These are phyloP conservation scores for Globisporangium cylindrosporum DNA, from an alignment of 352 stramenopile species.

Conservation along the genomic window DNA sequence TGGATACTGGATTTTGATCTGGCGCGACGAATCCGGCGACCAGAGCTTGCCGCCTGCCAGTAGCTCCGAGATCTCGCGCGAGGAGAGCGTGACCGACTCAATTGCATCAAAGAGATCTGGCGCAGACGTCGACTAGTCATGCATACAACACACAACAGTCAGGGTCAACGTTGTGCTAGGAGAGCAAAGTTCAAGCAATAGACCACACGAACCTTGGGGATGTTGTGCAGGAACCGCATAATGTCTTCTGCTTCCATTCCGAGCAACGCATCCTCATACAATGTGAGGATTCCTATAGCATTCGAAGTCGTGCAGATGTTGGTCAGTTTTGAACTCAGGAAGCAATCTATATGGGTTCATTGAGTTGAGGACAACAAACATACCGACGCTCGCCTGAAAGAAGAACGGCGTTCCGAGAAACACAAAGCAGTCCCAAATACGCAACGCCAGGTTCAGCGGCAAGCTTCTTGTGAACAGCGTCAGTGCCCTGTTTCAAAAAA, in stretches of 20 bases:
- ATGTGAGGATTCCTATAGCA: conserved; percentile 50
- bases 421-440: conserved; percentile 84
- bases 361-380: not conserved
- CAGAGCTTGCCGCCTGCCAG: conserved; percentile 68
- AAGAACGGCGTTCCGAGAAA: conserved; percentile 79
- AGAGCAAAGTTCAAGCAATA: not conserved
- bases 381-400: conserved; percentile 85
- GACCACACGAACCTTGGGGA: conserved; percentile 42
- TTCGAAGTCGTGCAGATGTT: not conserved
- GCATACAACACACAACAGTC: not conserved
- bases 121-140: conserved; percentile 44
- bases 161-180: not conserved
- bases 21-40: conserved; percentile 64
- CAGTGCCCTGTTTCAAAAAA: conserved; percentile 41
- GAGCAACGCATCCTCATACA: conserved; percentile 72
- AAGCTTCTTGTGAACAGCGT: conserved; percentile 80
- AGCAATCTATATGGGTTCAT: not conserved
- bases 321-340: not conserved
- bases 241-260: conserved; percentile 72
- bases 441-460: conserved; percentile 67
- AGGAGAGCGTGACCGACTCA: conserved; percentile 61
- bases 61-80: conserved; percentile 64
- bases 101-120: conserved; percentile 68
- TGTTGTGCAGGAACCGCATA: conserved; percentile 79
- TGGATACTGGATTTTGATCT: conserved; percentile 68